phyloP scores from a whole-genome alignment of 192 early-diverging fungal species.

The Linderina pennispora region DNA sequence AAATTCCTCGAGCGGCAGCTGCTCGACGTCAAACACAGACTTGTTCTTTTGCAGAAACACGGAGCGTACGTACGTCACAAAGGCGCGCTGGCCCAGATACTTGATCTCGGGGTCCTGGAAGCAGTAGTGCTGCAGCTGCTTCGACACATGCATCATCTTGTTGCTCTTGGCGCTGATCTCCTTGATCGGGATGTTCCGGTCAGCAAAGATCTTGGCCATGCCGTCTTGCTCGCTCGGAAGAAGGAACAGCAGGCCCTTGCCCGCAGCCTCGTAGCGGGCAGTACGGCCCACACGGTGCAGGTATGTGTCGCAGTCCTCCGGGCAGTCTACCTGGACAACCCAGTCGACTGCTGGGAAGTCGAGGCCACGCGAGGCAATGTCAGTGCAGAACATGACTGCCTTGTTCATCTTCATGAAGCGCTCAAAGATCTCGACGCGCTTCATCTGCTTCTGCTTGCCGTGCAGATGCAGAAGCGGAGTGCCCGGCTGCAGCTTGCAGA shows the following conservation, averaged over 20 bases:
- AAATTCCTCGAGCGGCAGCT: slow-evolving; percentile 80
- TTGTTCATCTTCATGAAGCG: slow-evolving; percentile 73
- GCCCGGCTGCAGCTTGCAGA: slow-evolving; percentile 93
- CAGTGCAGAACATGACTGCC: slow-evolving; percentile 86
- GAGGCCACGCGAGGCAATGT: slow-evolving; percentile 92
- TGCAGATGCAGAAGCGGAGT: slow-evolving; percentile 86
- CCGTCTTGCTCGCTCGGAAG: slow-evolving; percentile 82
- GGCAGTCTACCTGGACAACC: slow-evolving; percentile 97
- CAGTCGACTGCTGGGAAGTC: slow-evolving; percentile 99
- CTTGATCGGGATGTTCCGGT: slow-evolving; percentile 81
- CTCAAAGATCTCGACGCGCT: slow-evolving; percentile 90
- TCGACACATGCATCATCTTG: slow-evolving; percentile 72
- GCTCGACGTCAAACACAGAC: slow-evolving; percentile 79
- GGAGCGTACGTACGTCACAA: slow-evolving; percentile 92
- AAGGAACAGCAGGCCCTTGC: slow-evolving; percentile 82
- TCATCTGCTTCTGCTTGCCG: slow-evolving; percentile 95
- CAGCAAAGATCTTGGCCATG: slow-evolving; percentile 66
- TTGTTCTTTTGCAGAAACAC: slow-evolving; percentile 91
- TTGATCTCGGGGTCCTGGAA: slow-evolving; percentile 93
- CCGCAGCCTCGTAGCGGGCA: slow-evolving; percentile 85
- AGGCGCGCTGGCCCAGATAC: slow-evolving; percentile 94
- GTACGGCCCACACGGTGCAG: slow-evolving; percentile 98
- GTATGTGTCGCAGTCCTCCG: slow-evolving; percentile 94
- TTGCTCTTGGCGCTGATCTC: slow-evolving; percentile 80
- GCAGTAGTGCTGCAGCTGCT: slow-evolving; percentile 85